Percentiles rank a stretch among this genome's conserved stretches.
Evolutionary conservation across 108 stramenopile species (phyloP).

Genomic region (Skeletonema tropicum): DNA sequence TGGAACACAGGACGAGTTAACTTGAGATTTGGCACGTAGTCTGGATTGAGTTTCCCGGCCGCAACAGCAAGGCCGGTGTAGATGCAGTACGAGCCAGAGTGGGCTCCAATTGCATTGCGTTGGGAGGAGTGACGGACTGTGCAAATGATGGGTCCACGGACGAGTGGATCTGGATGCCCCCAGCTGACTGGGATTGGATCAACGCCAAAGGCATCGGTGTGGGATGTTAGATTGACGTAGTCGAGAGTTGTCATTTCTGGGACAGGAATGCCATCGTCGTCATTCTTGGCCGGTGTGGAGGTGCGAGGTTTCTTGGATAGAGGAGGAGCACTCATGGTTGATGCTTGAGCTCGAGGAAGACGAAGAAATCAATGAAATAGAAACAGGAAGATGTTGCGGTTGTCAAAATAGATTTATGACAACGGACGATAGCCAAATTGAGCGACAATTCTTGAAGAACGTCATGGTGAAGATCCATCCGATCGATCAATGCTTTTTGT

Average conservation of each 20-base stretch:
- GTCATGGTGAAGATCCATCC: background rate
- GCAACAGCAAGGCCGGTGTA: constrained; percentile 98
- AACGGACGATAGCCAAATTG: background rate
- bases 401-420: background rate
- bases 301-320: constrained; percentile 25
- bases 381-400: background rate
- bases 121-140: constrained; percentile 91
- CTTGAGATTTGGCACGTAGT: constrained; percentile 92
- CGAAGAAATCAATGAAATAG: background rate
- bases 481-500: background rate
- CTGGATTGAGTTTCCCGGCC: constrained; percentile 91
- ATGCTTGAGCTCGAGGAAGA: background rate
- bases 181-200: constrained; percentile 93
- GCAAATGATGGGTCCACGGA: constrained; percentile 95
- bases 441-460: background rate
- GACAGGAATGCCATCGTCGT: constrained; percentile 56
- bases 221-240: constrained; percentile 90
- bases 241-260: constrained; percentile 64
- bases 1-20: constrained; percentile 93
- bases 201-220: constrained; percentile 89
- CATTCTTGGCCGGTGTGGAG: background rate
- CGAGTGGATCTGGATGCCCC: constrained; percentile 87
- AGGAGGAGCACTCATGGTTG: constrained; percentile 1
- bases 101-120: constrained; percentile 98
- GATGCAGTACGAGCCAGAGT: constrained; percentile 95